Evolutionary conservation across 2,329 filamentous ascomycete genomes (phyloP).

Genomic region (Cylindrodendrum hubeiense): DNA sequence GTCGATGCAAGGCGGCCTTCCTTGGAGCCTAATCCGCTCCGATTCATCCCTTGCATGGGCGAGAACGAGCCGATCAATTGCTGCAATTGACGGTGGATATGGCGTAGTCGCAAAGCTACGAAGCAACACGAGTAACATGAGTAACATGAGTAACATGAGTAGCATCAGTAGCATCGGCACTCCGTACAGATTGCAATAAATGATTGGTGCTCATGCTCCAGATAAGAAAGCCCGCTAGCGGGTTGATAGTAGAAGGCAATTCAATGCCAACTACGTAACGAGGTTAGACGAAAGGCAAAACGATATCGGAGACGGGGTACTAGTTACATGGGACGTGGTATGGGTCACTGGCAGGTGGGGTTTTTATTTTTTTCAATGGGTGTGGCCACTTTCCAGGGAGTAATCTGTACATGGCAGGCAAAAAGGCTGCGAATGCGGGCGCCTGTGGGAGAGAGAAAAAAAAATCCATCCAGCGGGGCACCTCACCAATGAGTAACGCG

Average conservation of each 20-base stretch:
- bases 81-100: neutral
- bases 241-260: neutral
- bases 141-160: too few relatives aligned
- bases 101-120: neutral
- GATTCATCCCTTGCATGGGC: neutral
- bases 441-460: conserved; percentile 20
- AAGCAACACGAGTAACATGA: too few relatives aligned
- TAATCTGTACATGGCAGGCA: neutral
- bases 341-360: neutral
- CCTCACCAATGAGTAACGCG: conserved; percentile 42
- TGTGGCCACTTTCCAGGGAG: neutral
- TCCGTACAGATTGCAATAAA: neutral
- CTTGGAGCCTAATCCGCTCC: neutral
- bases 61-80: neutral
- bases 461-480: conserved; percentile 26
- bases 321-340: neutral
- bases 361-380: neutral
- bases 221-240: neutral
- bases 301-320: neutral
- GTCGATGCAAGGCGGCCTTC: neutral
- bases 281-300: neutral
- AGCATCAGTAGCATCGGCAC: too few relatives aligned
- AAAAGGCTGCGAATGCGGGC: neutral
- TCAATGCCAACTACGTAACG: neutral
- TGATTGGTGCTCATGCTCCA: neutral